Evolutionary conservation across 352 stramenopile species (phyloP), one percentile per base, ranked within the genome.

Genomic region (Aphanomyces cochlioides): DNA sequence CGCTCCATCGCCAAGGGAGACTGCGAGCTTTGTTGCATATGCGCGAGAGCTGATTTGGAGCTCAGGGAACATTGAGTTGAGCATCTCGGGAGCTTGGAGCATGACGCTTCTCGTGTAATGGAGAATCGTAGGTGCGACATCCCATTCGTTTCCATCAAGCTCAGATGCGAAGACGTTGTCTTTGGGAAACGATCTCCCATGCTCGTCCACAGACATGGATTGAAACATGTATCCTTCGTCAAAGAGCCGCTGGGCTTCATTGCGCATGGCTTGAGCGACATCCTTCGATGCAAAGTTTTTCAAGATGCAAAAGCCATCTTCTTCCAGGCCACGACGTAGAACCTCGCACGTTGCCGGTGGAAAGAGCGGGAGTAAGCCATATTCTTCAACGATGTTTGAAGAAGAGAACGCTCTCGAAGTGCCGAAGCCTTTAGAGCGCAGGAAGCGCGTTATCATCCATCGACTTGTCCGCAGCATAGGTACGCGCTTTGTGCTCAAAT

Each of bases 81-180:
- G 77, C 71, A 84, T 48, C 19, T 78, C 56, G 10, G 78, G 78
- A 59, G 78, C 77, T 63, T 84, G 78, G 47, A 84, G 64, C 56
- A 84, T 72, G 50, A 84, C 74, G 64, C 78, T 84, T 50, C 78
- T 77, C 66, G 78, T 84, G 68, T 84, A 84, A 67, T 84, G 75
- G 19, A 84, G 69, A 47, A 84, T 73, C 60, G 78, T 77, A 4
- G 78, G 78, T 56, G 78, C 78, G 34, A 82, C 39, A 10, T 84
- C 78, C 78, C 78, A 84, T 70, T 84, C 78, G 66, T 82, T 68
- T 45, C 77, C 77, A 59, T 83, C 67, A 45, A 84, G 74, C 66
- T 84, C 78, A 0, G 78, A 83, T 21, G 78, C 78, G 45, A 81
- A 84, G 40, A 84, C 78, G 73, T 81, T 81, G 43, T 74, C 60